phyloP scores from a whole-genome alignment of 2,329 filamentous ascomycete genomes.

The Pseudocercospora vitis region DNA sequence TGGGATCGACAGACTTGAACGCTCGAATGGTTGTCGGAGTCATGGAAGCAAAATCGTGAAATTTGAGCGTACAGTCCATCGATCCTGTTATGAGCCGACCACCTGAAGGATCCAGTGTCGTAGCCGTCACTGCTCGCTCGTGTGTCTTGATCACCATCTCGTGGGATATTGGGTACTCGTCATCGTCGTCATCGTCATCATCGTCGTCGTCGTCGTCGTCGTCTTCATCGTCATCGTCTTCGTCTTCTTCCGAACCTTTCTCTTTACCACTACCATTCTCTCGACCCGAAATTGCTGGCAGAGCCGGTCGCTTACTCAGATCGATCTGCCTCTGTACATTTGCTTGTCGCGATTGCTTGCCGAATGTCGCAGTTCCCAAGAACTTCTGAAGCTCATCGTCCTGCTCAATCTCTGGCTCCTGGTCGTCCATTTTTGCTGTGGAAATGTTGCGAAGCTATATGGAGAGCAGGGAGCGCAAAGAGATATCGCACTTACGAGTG shows the following conservation, averaged over 20 bases:
- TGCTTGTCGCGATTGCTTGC: slow-evolving; percentile 72
- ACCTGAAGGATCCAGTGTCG: slow-evolving; percentile 81
- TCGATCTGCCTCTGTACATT: slow-evolving; percentile 80
- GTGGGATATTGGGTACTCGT: slow-evolving; percentile 89
- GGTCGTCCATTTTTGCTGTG: slow-evolving; percentile 26
- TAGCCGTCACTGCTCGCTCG: slow-evolving; percentile 78
- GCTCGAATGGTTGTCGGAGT: slow-evolving; percentile 90
- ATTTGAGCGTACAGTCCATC: slow-evolving; percentile 83
- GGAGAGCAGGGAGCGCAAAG: slow-evolving; percentile 21
- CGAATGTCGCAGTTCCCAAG: slow-evolving; percentile 78
- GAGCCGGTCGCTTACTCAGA: slow-evolving; percentile 62
- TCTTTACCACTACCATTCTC: slow-evolving; percentile 14
- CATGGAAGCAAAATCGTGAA: slow-evolving; percentile 95
- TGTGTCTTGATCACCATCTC: slow-evolving; percentile 92
- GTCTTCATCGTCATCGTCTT: slow-evolving; percentile 50
- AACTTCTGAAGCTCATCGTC: slow-evolving; percentile 75
- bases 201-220: slow-evolving; percentile 58
- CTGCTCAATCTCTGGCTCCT: slow-evolving; percentile 36
- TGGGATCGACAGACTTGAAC: slow-evolving; percentile 90
- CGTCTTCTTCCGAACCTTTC: slow-evolving; percentile 30
- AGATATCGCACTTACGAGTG: slow-evolving; percentile 27
- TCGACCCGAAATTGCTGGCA: background rate
- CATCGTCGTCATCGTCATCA: slow-evolving; percentile 68
- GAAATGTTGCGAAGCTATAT: slow-evolving; percentile 2
- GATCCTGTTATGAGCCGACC: slow-evolving; percentile 86